phyloP scores from a whole-genome alignment of 176 grass and related monocot genomes.

The Dactylis glomerata region DNA sequence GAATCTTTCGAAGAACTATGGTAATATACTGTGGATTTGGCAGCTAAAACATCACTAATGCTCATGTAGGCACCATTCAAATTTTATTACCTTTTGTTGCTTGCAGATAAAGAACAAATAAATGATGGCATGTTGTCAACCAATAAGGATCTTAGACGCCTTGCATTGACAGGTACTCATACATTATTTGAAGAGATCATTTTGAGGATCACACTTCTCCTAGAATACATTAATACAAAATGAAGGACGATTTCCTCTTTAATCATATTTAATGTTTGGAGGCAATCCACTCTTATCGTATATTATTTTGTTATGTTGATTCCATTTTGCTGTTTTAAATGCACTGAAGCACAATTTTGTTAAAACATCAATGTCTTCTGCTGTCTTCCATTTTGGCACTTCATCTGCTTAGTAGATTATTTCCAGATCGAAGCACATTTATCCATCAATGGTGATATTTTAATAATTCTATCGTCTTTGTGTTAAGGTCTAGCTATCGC shows the following conservation, averaged over 20 bases:
- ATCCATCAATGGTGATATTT: not conserved
- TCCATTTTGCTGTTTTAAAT: not conserved
- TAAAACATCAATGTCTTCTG: not conserved
- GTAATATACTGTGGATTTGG: slow-evolving; percentile 36
- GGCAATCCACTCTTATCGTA: not conserved
- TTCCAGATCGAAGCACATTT: not conserved
- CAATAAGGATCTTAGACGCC: slow-evolving; percentile 56
- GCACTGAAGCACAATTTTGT: not conserved
- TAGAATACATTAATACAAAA: not conserved
- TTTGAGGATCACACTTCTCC: not conserved
- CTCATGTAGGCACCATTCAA: not conserved
- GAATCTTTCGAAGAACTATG: slow-evolving; percentile 47
- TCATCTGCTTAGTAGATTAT: not conserved
- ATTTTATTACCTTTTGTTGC: slow-evolving; percentile 20
- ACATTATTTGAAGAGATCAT: slow-evolving; percentile 7
- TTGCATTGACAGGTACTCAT: slow-evolving; percentile 66
- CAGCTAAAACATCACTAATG: not conserved
- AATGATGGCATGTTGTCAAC: slow-evolving; percentile 57
- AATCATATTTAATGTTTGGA: not conserved
- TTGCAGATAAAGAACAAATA: slow-evolving; percentile 55
- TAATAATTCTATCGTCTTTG: slow-evolving; percentile 2
- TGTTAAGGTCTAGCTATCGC: slow-evolving; percentile 61
- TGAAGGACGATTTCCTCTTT: not conserved
- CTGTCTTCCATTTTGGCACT: slow-evolving; percentile 12
- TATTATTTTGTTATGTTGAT: not conserved